phyloP scores from a whole-genome alignment of 108 stramenopile genomes.

The Discostella stelligeroides region DNA sequence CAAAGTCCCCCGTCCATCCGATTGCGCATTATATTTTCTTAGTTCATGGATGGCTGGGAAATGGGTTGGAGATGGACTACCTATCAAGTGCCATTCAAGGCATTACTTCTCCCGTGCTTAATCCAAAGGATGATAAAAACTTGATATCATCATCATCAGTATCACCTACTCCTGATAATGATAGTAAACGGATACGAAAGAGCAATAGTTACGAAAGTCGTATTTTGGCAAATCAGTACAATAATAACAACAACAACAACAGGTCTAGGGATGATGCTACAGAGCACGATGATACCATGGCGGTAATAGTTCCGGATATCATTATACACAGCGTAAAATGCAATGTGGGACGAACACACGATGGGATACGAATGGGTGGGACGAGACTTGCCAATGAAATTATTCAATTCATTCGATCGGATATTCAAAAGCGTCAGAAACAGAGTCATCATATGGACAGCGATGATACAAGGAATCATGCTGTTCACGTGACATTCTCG shows the following conservation, averaged over 20 bases:
- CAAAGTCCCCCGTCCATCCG: constrained; percentile 21
- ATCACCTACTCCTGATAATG: not conserved
- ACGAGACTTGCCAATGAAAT: constrained; percentile 77
- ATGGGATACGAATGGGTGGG: constrained; percentile 81
- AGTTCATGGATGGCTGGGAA: constrained; percentile 86
- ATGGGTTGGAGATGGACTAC: constrained; percentile 76
- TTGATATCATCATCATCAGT: too few species aligned
- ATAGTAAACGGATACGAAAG: too few species aligned
- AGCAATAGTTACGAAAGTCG: too few species aligned
- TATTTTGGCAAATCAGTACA: too few species aligned
- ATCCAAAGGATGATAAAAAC: too few species aligned
- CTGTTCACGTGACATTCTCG: constrained; percentile 63
- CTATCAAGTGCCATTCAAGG: constrained; percentile 53
- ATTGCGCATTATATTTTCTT: constrained; percentile 71
- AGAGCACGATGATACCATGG: not conserved
- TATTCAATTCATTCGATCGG: constrained; percentile 52
- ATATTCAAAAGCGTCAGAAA: constrained; percentile 46
- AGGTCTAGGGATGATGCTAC: not conserved
- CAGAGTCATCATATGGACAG: not conserved
- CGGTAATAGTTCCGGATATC: constrained; percentile 8
- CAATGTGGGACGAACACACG: constrained; percentile 80
- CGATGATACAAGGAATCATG: constrained; percentile 4
- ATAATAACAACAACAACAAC: too few species aligned
- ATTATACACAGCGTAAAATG: constrained; percentile 67
- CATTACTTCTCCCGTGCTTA: too few species aligned